Evolutionary conservation across 2,329 filamentous ascomycete species (phyloP).

Genomic region (Pyrenochaeta sp.): DNA sequence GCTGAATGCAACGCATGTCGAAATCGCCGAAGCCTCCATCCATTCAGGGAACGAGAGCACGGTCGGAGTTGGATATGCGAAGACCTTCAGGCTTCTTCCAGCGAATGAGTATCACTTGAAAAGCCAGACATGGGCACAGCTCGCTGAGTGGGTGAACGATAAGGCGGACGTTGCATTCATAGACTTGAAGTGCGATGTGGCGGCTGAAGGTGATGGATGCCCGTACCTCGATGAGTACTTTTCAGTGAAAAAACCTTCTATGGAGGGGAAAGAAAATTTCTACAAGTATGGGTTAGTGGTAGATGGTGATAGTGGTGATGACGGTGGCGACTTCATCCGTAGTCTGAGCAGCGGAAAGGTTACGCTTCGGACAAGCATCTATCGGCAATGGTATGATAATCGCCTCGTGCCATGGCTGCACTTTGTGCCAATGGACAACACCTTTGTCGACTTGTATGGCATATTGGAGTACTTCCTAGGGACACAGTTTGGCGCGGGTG

Average conservation of each 20-base stretch:
- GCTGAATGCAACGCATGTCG: conserved; percentile 70
- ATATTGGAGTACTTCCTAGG: conserved; percentile 82
- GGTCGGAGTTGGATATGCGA: conserved; percentile 36
- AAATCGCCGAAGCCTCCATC: conserved; percentile 54
- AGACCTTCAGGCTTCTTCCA: conserved; percentile 52
- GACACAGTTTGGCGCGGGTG: conserved; percentile 52
- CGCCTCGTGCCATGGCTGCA: conserved; percentile 77
- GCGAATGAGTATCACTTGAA: conserved; percentile 30
- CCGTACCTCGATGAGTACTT: conserved; percentile 56
- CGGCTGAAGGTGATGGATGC: conserved; percentile 51
- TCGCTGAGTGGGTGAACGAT: conserved; percentile 48
- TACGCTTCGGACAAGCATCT: conserved; percentile 79
- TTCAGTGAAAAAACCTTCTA: conserved; percentile 1
- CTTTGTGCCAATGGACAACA: conserved; percentile 81
- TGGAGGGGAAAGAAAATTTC: background rate
- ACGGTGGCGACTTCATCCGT: conserved; percentile 34
- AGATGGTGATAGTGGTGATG: conserved; percentile 61
- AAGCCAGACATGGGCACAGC: conserved; percentile 22
- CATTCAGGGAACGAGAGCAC: conserved; percentile 22
- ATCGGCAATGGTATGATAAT: conserved; percentile 79
- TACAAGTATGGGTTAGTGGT: conserved; percentile 67
- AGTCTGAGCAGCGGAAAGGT: conserved; percentile 72
- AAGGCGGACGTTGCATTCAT: conserved; percentile 53
- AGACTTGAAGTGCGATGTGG: conserved; percentile 53
- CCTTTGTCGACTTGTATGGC: conserved; percentile 75